Percentiles rank a stretch among this genome's conserved stretches.
phyloP scores from a whole-genome alignment of 2,329 filamentous ascomycete genomes.

The Dothideomycetes sp. region DNA sequence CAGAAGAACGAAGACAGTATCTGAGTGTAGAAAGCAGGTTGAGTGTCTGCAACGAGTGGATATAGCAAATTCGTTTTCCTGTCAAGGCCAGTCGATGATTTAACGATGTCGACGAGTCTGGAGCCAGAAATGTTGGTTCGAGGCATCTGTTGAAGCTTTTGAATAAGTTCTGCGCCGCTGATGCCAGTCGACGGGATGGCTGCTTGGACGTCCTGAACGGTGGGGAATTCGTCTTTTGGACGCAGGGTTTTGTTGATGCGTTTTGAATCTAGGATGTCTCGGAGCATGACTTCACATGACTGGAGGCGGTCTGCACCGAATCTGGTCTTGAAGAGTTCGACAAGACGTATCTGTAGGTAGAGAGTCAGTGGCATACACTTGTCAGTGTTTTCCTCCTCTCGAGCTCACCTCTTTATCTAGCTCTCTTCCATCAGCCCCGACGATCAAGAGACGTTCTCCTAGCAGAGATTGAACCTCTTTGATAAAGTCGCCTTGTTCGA shows the following conservation, averaged over 20 bases:
- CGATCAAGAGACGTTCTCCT: constrained; percentile 65
- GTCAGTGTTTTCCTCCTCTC: background rate
- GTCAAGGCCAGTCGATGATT: constrained; percentile 8
- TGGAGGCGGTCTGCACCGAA: constrained; percentile 82
- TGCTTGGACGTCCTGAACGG: constrained; percentile 24
- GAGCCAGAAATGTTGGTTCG: background rate
- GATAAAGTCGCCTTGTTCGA: constrained; percentile 89
- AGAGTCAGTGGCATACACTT: constrained; percentile 25
- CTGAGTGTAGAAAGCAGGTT: constrained; percentile 57
- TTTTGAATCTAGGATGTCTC: constrained; percentile 75
- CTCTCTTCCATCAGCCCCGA: constrained; percentile 46
- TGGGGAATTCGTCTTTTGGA: constrained; percentile 22
- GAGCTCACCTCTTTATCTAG: constrained; percentile 59
- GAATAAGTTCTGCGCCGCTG: constrained; percentile 22
- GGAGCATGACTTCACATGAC: constrained; percentile 94
- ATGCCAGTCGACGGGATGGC: constrained; percentile 30
- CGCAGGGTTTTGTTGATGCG: constrained; percentile 45
- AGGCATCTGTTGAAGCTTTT: constrained; percentile 9
- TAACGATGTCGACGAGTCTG: constrained; percentile 9
- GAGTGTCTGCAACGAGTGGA: background rate
- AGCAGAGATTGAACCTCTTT: constrained; percentile 86
- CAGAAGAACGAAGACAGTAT: constrained; percentile 91
- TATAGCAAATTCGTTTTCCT: background rate
- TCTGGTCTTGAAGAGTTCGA: constrained; percentile 78
- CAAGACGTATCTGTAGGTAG: constrained; percentile 50